Base-by-base conservation (phyloP, 164 flowering plant species). In the Magnolia changhungtana region DNA sequence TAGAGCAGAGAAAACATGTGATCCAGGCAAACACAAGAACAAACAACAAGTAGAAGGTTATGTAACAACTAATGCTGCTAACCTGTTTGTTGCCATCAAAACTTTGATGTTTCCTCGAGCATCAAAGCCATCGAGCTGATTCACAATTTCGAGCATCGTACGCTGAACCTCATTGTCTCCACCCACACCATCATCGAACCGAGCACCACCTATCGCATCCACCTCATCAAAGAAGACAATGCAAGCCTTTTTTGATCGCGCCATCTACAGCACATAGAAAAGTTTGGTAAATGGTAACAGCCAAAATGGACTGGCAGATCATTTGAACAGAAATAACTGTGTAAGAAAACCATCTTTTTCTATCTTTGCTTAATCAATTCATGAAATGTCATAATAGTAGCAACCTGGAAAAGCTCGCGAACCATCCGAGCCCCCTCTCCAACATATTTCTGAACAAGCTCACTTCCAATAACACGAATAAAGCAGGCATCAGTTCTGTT, bases 381-480 rank as follows among this genome's bases (percentile, higher is more conserved):
- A 4, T 37, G 45, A 37, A 37, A 37, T 37, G 45, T 37, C 61
- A 55, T 11, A 55, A 55, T 11, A 55, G 61, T 23, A 67, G 7
- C 64, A 3, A 95, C 99, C 98, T 94, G 98, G 80, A 94, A 96
- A 58, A 91, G 89, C 82, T 94, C 97, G 16, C 99, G 90, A 80
- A 96, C 98, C 99, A 96, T 96, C 29, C 98, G 78, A 21, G 99
- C 99, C 37, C 99, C 99, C 82, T 94, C 97, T 63, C 99, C 99
- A 78, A 96, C 98, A 80, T 92, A 96, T 79, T 93, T 96, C 85
- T 92, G 97, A 67, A 94, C 98, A 81, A 96, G 98, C 84, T 96
- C 99, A 81, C 98, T 94, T 69, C 98, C 99, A 85, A 96, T 96
- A 63, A 96, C 99, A 72, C 98, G 89, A 68, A 96, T 94, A 74